Percentiles rank a stretch among this genome's conserved stretches.
Evolutionary conservation across 805 yeast genomes (phyloP).

Genomic region (Nakazawaea populi): DNA sequence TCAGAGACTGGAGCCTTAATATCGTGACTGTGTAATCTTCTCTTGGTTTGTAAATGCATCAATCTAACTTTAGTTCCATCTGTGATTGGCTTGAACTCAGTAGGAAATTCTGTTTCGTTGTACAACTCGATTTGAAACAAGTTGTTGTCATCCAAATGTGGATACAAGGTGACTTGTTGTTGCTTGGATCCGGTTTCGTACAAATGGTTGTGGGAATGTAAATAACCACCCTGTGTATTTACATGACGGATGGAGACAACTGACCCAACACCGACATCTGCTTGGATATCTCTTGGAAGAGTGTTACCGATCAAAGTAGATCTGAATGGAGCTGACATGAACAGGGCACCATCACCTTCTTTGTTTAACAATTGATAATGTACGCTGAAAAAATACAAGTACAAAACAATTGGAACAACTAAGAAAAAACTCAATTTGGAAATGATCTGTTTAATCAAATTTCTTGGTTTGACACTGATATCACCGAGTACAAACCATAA

Average conservation of each 20-base stretch:
- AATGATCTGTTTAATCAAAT: slow-evolving; percentile 39
- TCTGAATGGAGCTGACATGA: slow-evolving; percentile 70
- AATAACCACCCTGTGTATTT: slow-evolving; percentile 71
- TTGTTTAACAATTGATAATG: slow-evolving; percentile 54
- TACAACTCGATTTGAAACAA: slow-evolving; percentile 67
- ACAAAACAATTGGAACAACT: slow-evolving; percentile 52
- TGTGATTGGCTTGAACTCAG: slow-evolving; percentile 53
- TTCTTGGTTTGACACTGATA: slow-evolving; percentile 40
- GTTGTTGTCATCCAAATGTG: slow-evolving; percentile 72
- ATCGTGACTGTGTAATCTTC: slow-evolving; percentile 80
- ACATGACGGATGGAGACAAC: slow-evolving; percentile 60
- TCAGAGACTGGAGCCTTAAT: slow-evolving; percentile 73
- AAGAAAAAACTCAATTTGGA: slow-evolving; percentile 49
- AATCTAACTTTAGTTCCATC: slow-evolving; percentile 72
- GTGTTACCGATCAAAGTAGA: slow-evolving; percentile 51
- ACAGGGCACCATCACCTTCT: slow-evolving; percentile 69
- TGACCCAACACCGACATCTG: slow-evolving; percentile 73
- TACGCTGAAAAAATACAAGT: slow-evolving; percentile 51
- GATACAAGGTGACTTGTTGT: slow-evolving; percentile 77
- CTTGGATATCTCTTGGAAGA: slow-evolving; percentile 52
- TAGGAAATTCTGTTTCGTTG: slow-evolving; percentile 50
- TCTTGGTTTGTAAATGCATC: slow-evolving; percentile 46
- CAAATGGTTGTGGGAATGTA: slow-evolving; percentile 71
- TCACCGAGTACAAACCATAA: slow-evolving; percentile 74
- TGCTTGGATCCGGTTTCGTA: slow-evolving; percentile 80